A percentile compares a stretch with the other conserved stretches of the same genome.
phyloP scores from a whole-genome alignment of 768 basidiomycete genomes.

The Lentinula edodes region DNA sequence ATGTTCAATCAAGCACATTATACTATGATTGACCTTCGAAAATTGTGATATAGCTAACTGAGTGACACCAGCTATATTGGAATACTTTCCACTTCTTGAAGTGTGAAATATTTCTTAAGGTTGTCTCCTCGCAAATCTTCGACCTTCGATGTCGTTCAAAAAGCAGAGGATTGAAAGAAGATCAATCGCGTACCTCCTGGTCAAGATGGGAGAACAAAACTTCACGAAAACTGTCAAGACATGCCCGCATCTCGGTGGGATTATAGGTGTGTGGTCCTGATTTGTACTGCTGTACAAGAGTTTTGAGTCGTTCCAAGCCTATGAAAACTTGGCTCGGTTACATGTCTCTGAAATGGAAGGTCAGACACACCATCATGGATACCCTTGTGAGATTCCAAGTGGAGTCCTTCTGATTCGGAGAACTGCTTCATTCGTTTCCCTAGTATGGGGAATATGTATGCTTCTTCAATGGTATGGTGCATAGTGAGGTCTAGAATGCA shows the following conservation, averaged over 20 bases:
- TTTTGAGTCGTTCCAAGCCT: slow-evolving; percentile 41
- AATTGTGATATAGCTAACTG: neutral
- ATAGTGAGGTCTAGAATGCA: slow-evolving; percentile 37
- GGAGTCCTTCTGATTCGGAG: slow-evolving; percentile 28
- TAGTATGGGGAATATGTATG: slow-evolving; percentile 45
- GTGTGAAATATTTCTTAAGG: slow-evolving; percentile 46
- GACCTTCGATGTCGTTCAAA: slow-evolving; percentile 25
- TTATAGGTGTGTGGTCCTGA: slow-evolving; percentile 41
- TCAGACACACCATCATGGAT: slow-evolving; percentile 44
- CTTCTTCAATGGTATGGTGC: slow-evolving; percentile 54
- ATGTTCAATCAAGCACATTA: neutral
- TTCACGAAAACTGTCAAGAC: slow-evolving; percentile 42
- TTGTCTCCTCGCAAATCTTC: slow-evolving; percentile 44
- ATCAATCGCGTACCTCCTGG: slow-evolving; percentile 34
- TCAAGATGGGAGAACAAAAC: slow-evolving; percentile 50
- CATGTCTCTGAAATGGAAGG: neutral
- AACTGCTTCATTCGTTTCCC: slow-evolving; percentile 47
- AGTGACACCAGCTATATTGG: slow-evolving; percentile 11
- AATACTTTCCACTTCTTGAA: slow-evolving; percentile 37
- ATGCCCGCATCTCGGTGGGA: slow-evolving; percentile 41
- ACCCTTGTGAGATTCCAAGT: slow-evolving; percentile 42
- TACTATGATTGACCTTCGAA: neutral
- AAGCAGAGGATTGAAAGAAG: neutral
- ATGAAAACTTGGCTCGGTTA: neutral
- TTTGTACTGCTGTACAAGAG: slow-evolving; percentile 36